These are phyloP conservation scores for Perkinsus marinus DNA, from an alignment of 169 alveolate species.

Conservation along the genomic window DNA sequence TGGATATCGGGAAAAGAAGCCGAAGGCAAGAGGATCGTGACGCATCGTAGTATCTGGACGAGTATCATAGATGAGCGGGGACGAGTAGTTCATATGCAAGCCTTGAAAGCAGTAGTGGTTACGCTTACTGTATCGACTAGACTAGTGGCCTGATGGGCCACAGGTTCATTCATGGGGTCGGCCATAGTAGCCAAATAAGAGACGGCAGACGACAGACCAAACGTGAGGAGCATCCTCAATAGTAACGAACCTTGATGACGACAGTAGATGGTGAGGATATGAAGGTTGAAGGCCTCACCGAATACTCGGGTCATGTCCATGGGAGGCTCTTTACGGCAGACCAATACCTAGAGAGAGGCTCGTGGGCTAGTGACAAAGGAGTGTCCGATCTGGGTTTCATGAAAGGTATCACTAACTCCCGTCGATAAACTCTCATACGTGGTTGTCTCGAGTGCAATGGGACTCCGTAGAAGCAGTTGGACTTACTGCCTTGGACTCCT, in stretches of 20 bases:
- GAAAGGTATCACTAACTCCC: too few relatives aligned
- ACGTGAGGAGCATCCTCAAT: not conserved
- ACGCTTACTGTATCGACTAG: not conserved
- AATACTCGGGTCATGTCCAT: not conserved
- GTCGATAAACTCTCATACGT: too few relatives aligned
- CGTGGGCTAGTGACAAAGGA: too few relatives aligned
- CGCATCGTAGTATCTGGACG: not conserved
- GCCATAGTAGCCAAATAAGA: not conserved
- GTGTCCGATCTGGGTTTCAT: too few relatives aligned
- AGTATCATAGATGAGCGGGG: too few relatives aligned
- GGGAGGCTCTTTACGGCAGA: not conserved
- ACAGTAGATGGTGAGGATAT: not conserved
- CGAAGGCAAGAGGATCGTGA: not conserved
- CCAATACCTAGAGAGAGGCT: not conserved
- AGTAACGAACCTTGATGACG: not conserved
- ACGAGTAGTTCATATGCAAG: too few relatives aligned
- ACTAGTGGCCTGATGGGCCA: not conserved
- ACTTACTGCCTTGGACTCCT: not conserved
- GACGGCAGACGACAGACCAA: not conserved
- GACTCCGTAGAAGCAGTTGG: too few relatives aligned
- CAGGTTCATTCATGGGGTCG: not conserved
- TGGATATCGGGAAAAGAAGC: not conserved
- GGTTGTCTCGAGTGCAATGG: too few relatives aligned
- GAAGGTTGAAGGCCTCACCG: not conserved
- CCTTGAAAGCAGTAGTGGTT: too few relatives aligned